Base-by-base conservation (phyloP, 768 basidiomycete genomes). In the Termitomyces sp. region DNA sequence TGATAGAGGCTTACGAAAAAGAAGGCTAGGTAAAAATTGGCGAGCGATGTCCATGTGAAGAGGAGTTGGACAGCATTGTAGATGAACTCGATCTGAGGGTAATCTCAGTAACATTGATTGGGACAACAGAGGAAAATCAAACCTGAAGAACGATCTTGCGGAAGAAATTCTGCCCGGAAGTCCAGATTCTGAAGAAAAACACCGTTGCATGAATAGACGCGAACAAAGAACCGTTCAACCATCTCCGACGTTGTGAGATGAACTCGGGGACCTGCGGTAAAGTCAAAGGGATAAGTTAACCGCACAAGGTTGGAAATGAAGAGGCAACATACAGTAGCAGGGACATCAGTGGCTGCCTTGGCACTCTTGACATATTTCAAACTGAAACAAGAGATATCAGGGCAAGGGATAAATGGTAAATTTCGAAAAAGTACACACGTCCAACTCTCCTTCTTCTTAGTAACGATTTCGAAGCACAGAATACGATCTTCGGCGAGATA, bases 331-430 rank as follows among this genome's bases (percentile, higher is more conserved):
- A 85, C 86, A 19, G 85, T 80, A 37, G 92, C 89, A 32, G 95
- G 95, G 4, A 96, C 95, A 73, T 98, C 95, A n/a, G 95, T 98
- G 42, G 94, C 82, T 0, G 94, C 95, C 63, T 95, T 94, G 16
- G 95, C 95, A 65, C 85, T 90, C 80, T 93, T 93, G 71, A 95
- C 93, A 67, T 94, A 95, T 71, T 86, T 88, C 64, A 92, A 73
- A 16, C 89, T 90, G 59, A 27, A 48, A 40, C 7, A 5, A 53
- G 53, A 52, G 44, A 54, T 41, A 52, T 55, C 32, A 62, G 27
- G 34, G 12, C 12, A 34, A 54, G 23, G 31, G 41, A 37, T n/a
- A 0, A 31, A 59, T 41, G 62, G 62, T 19, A 68, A 63, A 8
- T 27, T 46, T 37, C 25, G 17, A 2, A 37, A 35, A 61, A 63